Evolutionary conservation across 176 grass and related monocot species (phyloP).

Genomic region (Eremochloa ophiuroides): DNA sequence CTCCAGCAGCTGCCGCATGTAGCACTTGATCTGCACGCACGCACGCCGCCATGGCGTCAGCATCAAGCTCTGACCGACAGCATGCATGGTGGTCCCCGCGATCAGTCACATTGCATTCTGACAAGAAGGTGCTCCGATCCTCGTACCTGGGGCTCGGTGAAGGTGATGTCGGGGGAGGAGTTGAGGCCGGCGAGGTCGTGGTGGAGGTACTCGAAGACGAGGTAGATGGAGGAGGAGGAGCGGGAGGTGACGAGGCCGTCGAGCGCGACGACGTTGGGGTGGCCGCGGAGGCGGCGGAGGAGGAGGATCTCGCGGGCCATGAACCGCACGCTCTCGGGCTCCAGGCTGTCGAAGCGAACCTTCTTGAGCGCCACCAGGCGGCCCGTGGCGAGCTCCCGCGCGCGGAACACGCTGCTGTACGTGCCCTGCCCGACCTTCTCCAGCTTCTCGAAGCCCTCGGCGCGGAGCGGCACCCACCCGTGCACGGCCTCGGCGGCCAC

Average conservation of each 20-base stretch:
- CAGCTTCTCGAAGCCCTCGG: slow-evolving; percentile 83
- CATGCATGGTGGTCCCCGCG: background rate
- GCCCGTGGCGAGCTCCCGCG: slow-evolving; percentile 31
- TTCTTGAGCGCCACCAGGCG: slow-evolving; percentile 53
- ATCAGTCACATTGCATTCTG: too few species aligned
- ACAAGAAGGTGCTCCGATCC: too few species aligned
- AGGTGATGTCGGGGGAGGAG: slow-evolving; percentile 34
- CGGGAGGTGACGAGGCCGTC: slow-evolving; percentile 46
- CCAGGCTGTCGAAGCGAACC: slow-evolving; percentile 61
- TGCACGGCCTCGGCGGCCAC: slow-evolving; percentile 95
- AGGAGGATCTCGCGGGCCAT: slow-evolving; percentile 57
- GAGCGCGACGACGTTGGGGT: slow-evolving; percentile 50
- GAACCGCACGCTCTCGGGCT: slow-evolving; percentile 63
- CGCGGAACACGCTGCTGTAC: slow-evolving; percentile 62
- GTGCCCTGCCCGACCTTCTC: slow-evolving; percentile 69
- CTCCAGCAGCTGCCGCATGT: slow-evolving; percentile 80
- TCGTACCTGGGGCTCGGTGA: slow-evolving; percentile 45
- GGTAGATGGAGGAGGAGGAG: slow-evolving; percentile 33
- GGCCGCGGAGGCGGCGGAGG: slow-evolving; percentile 41
- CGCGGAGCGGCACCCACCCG: slow-evolving; percentile 80
- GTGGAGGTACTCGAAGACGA: slow-evolving; percentile 99
- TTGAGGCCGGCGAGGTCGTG: slow-evolving; percentile 78
- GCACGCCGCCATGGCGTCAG: background rate
- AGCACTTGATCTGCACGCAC: slow-evolving; percentile 77
- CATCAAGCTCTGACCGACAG: too few species aligned